phyloP scores from a whole-genome alignment of 257 asterid species.

The Salvia miltiorrhiza region DNA sequence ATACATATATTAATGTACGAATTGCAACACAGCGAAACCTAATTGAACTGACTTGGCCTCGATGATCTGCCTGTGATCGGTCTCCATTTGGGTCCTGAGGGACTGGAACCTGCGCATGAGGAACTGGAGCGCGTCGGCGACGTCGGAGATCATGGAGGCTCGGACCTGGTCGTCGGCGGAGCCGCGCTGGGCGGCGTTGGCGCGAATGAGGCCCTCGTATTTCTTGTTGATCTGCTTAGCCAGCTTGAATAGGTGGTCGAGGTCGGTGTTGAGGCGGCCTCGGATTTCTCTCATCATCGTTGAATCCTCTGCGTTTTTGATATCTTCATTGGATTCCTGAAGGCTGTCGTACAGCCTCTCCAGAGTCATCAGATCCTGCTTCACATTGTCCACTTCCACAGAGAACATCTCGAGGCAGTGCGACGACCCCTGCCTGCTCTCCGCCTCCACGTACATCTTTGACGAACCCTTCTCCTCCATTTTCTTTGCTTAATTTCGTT shows the following conservation, averaged over 20 bases:
- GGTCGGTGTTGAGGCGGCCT: conserved; percentile 15
- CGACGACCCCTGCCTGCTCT: background rate
- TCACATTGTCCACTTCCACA: conserved; percentile 31
- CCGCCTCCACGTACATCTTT: conserved; percentile 35
- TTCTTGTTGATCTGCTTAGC: conserved; percentile 45
- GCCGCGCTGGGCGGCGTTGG: conserved; percentile 44
- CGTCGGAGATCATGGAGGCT: conserved; percentile 31
- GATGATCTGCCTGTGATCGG: conserved; percentile 36
- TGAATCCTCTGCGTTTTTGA: conserved; percentile 21
- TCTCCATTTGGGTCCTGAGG: conserved; percentile 35
- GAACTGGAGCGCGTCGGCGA: conserved; percentile 25
- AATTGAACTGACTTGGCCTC: conserved; percentile 30
- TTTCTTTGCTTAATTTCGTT: no score
- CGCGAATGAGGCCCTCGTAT: conserved; percentile 36
- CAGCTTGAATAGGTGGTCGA: conserved; percentile 34
- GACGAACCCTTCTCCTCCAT: conserved; percentile 32
- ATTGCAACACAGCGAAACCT: no score
- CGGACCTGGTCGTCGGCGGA: conserved; percentile 31
- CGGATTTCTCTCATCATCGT: conserved; percentile 31
- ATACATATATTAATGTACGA: no score
- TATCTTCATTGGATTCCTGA: conserved; percentile 23
- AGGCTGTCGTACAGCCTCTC: conserved; percentile 25
- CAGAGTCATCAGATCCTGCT: conserved; percentile 27
- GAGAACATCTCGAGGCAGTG: conserved; percentile 24
- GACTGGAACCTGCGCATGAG: conserved; percentile 39